phyloP scores from a whole-genome alignment of 495 filamentous ascomycete genomes.

The Neurospora sp. region DNA sequence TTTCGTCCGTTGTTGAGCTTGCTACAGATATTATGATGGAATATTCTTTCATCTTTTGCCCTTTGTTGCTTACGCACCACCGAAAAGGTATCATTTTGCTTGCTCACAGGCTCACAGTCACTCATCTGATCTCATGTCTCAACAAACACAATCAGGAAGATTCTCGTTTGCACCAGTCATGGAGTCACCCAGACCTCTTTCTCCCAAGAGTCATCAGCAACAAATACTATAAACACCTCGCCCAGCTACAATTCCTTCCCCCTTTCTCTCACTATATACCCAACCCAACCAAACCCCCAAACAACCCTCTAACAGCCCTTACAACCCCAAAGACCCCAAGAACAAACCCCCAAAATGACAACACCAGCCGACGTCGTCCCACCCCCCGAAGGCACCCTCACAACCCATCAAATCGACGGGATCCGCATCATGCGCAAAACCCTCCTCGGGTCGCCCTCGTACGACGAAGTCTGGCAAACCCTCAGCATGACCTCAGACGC shows the following conservation, averaged over 20 bases:
- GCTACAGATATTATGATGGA: neutral
- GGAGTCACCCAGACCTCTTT: neutral
- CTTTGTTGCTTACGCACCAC: neutral
- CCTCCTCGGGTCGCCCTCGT: neutral
- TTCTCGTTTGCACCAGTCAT: neutral
- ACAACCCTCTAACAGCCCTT: too few relatives aligned
- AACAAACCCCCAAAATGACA: neutral
- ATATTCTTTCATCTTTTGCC: neutral
- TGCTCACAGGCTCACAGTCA: neutral
- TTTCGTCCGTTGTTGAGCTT: neutral
- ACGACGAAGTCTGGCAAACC: neutral
- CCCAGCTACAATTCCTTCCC: too few relatives aligned
- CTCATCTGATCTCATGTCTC: neutral
- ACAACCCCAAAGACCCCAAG: too few relatives aligned
- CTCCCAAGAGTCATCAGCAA: neutral
- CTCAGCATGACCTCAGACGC: neutral
- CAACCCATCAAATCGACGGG: neutral
- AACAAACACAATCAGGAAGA: neutral
- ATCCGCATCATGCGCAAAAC: neutral
- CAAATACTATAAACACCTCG: neutral
- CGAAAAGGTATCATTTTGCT: neutral
- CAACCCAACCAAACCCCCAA: too few relatives aligned
- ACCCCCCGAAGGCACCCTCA: neutral
- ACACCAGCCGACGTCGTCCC: neutral
- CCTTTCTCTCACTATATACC: neutral